Conservation (phyloP, 495 filamentous ascomycete species). For the Neurospora discreta region DNA sequence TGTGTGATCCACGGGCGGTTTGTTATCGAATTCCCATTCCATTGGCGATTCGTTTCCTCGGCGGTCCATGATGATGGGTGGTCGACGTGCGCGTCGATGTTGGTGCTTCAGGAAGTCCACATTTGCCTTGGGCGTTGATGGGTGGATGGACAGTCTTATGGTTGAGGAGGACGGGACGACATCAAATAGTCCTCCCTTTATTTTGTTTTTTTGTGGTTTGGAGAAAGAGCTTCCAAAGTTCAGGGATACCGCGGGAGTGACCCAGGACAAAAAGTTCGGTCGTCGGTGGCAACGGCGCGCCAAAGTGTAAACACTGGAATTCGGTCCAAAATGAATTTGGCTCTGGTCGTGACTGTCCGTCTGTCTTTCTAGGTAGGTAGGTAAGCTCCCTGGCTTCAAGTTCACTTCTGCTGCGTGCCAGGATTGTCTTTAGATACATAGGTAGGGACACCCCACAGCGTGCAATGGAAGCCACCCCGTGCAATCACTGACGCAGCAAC, state of each 20-base stretch:
- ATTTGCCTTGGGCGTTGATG: not conserved
- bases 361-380: not conserved
- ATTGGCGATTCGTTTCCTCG: slow-evolving; percentile 35
- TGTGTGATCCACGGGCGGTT: slow-evolving; percentile 32
- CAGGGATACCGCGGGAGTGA: not conserved
- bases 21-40: slow-evolving; percentile 40
- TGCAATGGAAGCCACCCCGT: not conserved
- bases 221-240: not conserved
- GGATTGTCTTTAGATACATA: not conserved
- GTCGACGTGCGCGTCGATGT: not conserved
- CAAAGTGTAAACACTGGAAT: slow-evolving; percentile 20
- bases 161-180: not conserved
- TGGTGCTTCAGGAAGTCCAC: not conserved
- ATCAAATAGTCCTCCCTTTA: not conserved
- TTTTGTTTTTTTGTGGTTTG: not conserved
- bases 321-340: not conserved
- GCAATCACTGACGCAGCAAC: not conserved
- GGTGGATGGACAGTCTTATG: not conserved
- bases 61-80: slow-evolving; percentile 23
- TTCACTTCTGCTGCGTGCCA: not conserved
- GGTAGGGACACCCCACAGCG: not conserved
- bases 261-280: slow-evolving; percentile 5
- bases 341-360: not conserved
- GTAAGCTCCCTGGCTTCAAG: not conserved
- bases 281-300: slow-evolving; percentile 18